Percentiles rank a stretch among this genome's conserved stretches.
phyloP scores from a whole-genome alignment of 2,329 filamentous ascomycete genomes.

The Alternaria postmessia region DNA sequence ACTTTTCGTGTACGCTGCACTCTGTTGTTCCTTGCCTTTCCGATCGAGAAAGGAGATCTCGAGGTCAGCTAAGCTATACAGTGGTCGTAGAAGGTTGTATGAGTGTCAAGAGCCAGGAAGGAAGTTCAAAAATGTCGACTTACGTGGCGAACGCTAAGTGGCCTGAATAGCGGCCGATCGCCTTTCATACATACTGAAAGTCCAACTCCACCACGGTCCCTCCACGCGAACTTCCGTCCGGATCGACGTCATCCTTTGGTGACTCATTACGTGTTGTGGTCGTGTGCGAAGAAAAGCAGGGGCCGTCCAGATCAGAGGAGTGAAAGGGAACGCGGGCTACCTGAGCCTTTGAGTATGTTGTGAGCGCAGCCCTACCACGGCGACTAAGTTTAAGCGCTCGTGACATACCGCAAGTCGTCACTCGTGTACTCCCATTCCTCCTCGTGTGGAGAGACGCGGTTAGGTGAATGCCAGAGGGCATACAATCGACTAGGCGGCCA shows the following conservation, averaged over 20 bases:
- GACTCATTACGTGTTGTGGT: neutral
- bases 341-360: constrained; percentile 36
- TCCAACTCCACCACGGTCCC: constrained; percentile 1
- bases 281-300: neutral
- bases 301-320: constrained; percentile 15
- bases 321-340: constrained; percentile 30
- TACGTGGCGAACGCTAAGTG: constrained; percentile 56
- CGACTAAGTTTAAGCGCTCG: constrained; percentile 47
- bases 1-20: constrained; percentile 29
- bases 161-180: constrained; percentile 50
- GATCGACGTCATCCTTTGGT: constrained; percentile 13
- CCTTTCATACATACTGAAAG: constrained; percentile 23
- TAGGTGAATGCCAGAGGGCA: constrained; percentile 26
- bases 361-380: constrained; percentile 25
- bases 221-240: constrained; percentile 25
- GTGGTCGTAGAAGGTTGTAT: constrained; percentile 25
- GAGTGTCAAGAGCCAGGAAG: constrained; percentile 29
- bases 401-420: constrained; percentile 31
- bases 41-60: constrained; percentile 9
- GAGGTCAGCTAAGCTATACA: constrained; percentile 15
- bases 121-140: constrained; percentile 33
- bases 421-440: constrained; percentile 42
- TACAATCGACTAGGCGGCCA: constrained; percentile 30
- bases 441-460: constrained; percentile 29
- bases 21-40: constrained; percentile 15